Base-by-base conservation (phyloP, 1,284 basidiomycete genomes). In the Gastroboletus turbinatus region DNA sequence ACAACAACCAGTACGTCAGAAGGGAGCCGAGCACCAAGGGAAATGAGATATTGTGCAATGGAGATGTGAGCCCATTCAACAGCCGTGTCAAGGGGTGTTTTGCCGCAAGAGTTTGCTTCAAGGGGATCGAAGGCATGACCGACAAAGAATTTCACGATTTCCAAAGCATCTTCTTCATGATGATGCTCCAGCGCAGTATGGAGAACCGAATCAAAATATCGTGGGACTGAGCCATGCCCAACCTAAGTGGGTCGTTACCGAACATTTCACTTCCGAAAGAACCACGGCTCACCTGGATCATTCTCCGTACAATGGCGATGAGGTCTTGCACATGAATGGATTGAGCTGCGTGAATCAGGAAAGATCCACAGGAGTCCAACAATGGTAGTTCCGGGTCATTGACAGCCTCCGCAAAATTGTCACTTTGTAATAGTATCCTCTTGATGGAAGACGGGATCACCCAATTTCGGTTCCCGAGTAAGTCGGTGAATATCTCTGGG, bases 401-500 rank as follows among this genome's bases (percentile, higher is more conserved):
- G 35, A n/a, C 35, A 36, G 52, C 36, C n/a, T 38, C 36, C 36
- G n/a, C n/a, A 38, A 38, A 38, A 5, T 19, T 5, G 36, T 38
- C 36, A n/a, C n/a, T 38, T 19, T n/a, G 36, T 2, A 55, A 17
- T 5, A 55, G 5, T 5, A 4, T 13, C 16, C 10, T 52, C 33
- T 6, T 4, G 17, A 25, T 4, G 10, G 17, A 32, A 23, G 10
- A 11, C 10, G 27, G 45, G 4, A 25, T 23, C 5, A 1, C 5
- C 3, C 5, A 6, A n/a, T 25, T 9, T 23, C 0, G 13, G 14
- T 9, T 0, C 14, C 2, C 5, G 2, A n/a, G 0, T 45, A 25
- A 10, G 4, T 21, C 2, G 13, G 14, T 6, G 35, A 54, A 55
- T 16, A n/a, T 27, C 11, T 33, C 8, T 2, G 4, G 3, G 9